These are phyloP conservation scores for Macaranga tanarius DNA, from an alignment of 441 rosid species.

Conservation along the genomic window DNA sequence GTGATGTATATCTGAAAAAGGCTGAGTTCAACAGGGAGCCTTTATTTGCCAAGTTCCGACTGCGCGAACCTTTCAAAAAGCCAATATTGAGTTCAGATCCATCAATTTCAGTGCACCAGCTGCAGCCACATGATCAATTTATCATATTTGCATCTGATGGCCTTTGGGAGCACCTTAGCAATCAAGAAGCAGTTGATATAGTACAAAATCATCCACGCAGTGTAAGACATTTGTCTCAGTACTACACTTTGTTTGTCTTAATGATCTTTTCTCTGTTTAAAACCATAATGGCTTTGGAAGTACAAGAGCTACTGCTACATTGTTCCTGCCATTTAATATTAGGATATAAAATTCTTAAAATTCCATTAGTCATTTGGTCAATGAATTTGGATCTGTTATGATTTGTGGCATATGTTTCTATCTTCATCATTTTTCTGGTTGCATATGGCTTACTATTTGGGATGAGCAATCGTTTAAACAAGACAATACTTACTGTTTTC, in stretches of 20 bases:
- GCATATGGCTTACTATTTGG: neutral
- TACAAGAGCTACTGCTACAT: neutral
- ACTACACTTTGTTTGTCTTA: neutral
- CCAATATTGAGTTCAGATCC: conserved; percentile 90
- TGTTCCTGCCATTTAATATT: neutral
- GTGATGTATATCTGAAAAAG: conserved; percentile 86
- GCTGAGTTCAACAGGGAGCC: conserved; percentile 96
- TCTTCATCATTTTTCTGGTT: conserved; percentile 6
- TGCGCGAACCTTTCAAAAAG: conserved; percentile 69
- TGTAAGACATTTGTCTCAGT: conserved; percentile 42
- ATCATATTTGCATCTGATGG: conserved; percentile 94
- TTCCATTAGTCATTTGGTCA: neutral
- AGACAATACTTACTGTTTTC: neutral
- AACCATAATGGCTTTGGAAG: neutral
- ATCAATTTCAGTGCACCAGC: conserved; percentile 55
- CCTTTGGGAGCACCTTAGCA: conserved; percentile 93
- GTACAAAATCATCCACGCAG: conserved; percentile 66
- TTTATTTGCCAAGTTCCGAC: conserved; percentile 61
- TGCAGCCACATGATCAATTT: conserved; percentile 72
- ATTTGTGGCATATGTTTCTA: neutral
- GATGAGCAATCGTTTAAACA: neutral
- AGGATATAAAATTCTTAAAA: neutral
- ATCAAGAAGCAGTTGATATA: conserved; percentile 95
- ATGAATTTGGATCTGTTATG: neutral
- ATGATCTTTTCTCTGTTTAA: neutral